Evolutionary conservation across 768 basidiomycete species (phyloP), one percentile per base, ranked within the genome.

Genomic region (Amyloporia xantha): DNA sequence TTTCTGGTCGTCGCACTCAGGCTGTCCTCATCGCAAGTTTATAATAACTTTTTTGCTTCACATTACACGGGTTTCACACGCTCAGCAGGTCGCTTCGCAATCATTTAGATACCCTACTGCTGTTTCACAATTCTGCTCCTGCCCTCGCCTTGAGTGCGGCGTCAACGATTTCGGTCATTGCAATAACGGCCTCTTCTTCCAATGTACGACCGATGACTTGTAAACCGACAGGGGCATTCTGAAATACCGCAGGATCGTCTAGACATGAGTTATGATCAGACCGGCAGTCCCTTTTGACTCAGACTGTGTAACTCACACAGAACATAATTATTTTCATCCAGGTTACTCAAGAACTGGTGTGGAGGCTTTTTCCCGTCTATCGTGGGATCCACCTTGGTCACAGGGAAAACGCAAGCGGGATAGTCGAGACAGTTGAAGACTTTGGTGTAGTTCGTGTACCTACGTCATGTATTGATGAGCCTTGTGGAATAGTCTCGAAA

Each of bases 351-450:
- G 57, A 75, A 78, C 19, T 68, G 59, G 53, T 70, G 63, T 5
- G 63, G 58, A 0, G 55, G 49, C 1, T 52, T 57, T 21, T 63
- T 64, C 19, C 45, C 47, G 49, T 79, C 77, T 4, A 75, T 47
- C 2, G 54, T 44, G 1, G 67, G 65, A 33, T 76, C 67, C 23
- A 79, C 78, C n/a, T 53, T 56, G 0, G 74, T 75, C 9, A 76
- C 77, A 3, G 77, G 77, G 52, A 79, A 69, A 13, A 66, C 63
- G 13, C 65, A 58, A 6, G 66, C 58, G 1, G 72, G 52, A 24
- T 71, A 77, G 52, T 79, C 75, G 50, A 69, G 58, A 15, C 66
- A 51, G 55, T 78, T 79, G 62, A 68, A 70, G 15, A 73, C 54
- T 5, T 60, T 62, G 0, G 76, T 76, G 53, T 76, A 77, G 17